A percentile compares a stretch with the other conserved stretches of the same genome.
These are phyloP conservation scores for Peronospora destructor DNA, from an alignment of 352 stramenopile species.

Conservation along the genomic window DNA sequence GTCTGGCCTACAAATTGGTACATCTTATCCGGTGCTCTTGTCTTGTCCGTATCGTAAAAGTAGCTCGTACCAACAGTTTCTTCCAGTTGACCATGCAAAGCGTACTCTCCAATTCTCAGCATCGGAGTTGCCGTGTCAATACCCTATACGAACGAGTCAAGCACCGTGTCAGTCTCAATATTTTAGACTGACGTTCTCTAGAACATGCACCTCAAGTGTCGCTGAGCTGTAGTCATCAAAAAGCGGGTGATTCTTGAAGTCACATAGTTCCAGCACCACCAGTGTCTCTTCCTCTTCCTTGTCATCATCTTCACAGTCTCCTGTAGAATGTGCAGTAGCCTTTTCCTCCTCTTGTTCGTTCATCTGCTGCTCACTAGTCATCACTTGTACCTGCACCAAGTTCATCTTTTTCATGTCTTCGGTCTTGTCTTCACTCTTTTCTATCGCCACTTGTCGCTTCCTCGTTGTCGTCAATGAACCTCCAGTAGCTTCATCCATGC, in stretches of 20 bases:
- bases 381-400: conserved; percentile 1
- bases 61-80: conserved; percentile 75
- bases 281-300: conserved; percentile 60
- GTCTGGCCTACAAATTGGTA: conserved; percentile 65
- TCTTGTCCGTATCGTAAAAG: conserved; percentile 67
- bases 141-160: conserved; percentile 28
- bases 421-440: neutral
- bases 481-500: conserved; percentile 1
- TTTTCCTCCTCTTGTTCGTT: conserved; percentile 11
- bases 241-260: conserved; percentile 79
- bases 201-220: conserved; percentile 46
- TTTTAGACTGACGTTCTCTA: neutral
- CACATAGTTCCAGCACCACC: conserved; percentile 65
- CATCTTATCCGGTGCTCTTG: conserved; percentile 29
- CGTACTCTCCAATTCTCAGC: conserved; percentile 67
- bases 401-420: conserved; percentile 6
- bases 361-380: conserved; percentile 4
- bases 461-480: neutral
- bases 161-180: conserved; percentile 1
- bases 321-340: neutral
- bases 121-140: conserved; percentile 58
- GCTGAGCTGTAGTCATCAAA: conserved; percentile 60
- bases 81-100: conserved; percentile 55
- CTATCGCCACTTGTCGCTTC: conserved; percentile 8
- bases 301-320: conserved; percentile 1